Conservation (phyloP, 1,284 basidiomycete species). For the Lignosus rhinocerotis region DNA sequence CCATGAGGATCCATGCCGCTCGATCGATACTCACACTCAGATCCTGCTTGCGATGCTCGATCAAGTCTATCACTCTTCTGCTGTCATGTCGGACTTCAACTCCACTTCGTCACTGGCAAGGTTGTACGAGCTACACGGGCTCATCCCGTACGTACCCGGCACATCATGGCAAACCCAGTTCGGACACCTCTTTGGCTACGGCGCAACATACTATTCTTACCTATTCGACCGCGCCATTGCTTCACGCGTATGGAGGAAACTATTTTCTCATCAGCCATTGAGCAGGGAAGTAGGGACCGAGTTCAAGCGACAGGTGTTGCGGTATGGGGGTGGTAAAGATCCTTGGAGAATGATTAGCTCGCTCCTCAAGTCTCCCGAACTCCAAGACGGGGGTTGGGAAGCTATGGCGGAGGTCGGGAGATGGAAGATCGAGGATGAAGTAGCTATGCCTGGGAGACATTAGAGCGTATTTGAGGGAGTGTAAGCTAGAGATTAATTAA, state of each 20-base stretch:
- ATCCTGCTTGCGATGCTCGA: slow-evolving; percentile 90
- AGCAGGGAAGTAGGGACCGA: slow-evolving; percentile 70
- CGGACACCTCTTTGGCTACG: slow-evolving; percentile 94
- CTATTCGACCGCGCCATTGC: slow-evolving; percentile 95
- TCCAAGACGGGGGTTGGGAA: slow-evolving; percentile 69
- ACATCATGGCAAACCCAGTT: slow-evolving; percentile 61
- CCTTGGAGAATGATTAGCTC: slow-evolving; percentile 93
- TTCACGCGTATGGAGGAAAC: slow-evolving; percentile 67
- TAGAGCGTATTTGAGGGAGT: slow-evolving; percentile 11
- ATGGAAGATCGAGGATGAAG: slow-evolving; percentile 80
- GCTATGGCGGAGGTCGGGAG: slow-evolving; percentile 90
- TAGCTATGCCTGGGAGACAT: slow-evolving; percentile 30
- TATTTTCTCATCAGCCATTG: slow-evolving; percentile 50
- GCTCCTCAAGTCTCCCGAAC: slow-evolving; percentile 63
- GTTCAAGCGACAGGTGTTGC: slow-evolving; percentile 77
- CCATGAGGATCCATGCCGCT: slow-evolving; percentile 71
- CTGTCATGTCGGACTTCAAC: slow-evolving; percentile 43
- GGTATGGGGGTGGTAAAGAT: slow-evolving; percentile 87
- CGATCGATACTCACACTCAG: slow-evolving; percentile 87
- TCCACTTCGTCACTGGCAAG: background rate
- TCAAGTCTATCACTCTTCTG: slow-evolving; percentile 84
- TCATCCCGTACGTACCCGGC: slow-evolving; percentile 78
- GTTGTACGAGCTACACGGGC: slow-evolving; percentile 59
- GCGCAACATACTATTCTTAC: slow-evolving; percentile 97
- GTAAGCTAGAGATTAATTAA: no score